A percentile compares a stretch with the other conserved stretches of the same genome.
Evolutionary conservation across 1,284 basidiomycete species (phyloP).

Genomic region (Nidula niveotomentosa): DNA sequence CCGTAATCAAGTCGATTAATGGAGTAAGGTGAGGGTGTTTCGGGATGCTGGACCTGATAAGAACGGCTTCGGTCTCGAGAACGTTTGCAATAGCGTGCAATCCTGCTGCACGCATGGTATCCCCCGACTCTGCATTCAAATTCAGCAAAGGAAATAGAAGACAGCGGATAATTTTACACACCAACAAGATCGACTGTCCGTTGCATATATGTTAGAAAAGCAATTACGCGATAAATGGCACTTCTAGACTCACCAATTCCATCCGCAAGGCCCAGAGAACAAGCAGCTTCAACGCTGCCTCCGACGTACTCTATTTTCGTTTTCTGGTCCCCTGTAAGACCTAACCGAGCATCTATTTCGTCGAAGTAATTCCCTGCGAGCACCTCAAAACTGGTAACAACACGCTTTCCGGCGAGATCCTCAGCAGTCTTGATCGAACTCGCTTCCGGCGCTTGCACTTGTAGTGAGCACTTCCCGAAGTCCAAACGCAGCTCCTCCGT

Average conservation of each 20-base stretch:
- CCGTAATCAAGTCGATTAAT: slow-evolving; percentile 82
- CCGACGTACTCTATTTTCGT: slow-evolving; percentile 96
- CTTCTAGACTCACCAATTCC: slow-evolving; percentile 77
- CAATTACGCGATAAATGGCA: not conserved
- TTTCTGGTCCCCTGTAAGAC: slow-evolving; percentile 44
- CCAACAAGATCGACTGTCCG: slow-evolving; percentile 85
- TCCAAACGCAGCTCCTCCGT: slow-evolving; percentile 84
- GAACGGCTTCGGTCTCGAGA: slow-evolving; percentile 88
- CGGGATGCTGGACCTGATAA: slow-evolving; percentile 80
- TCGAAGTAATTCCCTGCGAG: slow-evolving; percentile 83
- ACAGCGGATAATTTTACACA: slow-evolving; percentile 37
- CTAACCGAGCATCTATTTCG: slow-evolving; percentile 63
- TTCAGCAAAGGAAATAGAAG: not conserved
- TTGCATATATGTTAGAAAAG: not conserved
- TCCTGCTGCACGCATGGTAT: slow-evolving; percentile 99
- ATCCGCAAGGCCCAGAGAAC: slow-evolving; percentile 94
- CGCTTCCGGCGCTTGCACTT: slow-evolving; percentile 92
- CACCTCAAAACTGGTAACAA: slow-evolving; percentile 95
- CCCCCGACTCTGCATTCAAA: slow-evolving; percentile 81
- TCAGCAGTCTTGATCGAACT: slow-evolving; percentile 73
- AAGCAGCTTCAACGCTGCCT: slow-evolving; percentile 98
- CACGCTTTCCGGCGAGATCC: slow-evolving; percentile 85
- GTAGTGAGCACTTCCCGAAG: slow-evolving; percentile 94
- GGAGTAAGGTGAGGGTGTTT: slow-evolving; percentile 69
- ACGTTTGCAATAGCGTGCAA: slow-evolving; percentile 92